Evolutionary conservation across 2,329 filamentous ascomycete species (phyloP), one percentile per base, ranked within the genome.

Genomic region (Acarospora socialis): DNA sequence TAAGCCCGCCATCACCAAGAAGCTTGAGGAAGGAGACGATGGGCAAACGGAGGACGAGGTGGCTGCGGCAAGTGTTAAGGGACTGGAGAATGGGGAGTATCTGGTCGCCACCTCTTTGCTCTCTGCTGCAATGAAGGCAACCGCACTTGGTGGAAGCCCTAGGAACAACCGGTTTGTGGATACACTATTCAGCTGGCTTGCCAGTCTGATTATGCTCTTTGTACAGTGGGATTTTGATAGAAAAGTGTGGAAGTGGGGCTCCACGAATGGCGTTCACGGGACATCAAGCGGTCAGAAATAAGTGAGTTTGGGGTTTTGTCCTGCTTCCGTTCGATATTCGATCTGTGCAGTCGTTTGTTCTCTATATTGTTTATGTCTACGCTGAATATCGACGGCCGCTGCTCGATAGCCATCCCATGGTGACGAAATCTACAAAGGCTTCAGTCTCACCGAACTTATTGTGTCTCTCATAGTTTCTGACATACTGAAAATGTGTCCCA

Each of bases 21-120:
- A 77, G 32, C 58, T 95, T 27, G 90, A 95, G 56, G 74, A 81
- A 43, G 68, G 70, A n/a, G 90, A 98, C 51, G 77, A 77, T 9
- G 66, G 73, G 28, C 80, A 92, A 54, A 77, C 69, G 1, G 80
- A 83, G 4, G 77, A 90, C 4, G 68, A 78, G 37, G 83, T 92
- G 9, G 90, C 90, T 1, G 55, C 58, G 3, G 63, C 62, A 6
- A 65, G 81, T 1, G 73, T 98, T 31, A 59, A 59, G 25, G 81
- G 79, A 0, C 58, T 98, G 26, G 84, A 95, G 54, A 72, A 60
- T 21, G 90, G 87, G 0, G 65, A 90, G 15, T 87, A 81, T 53
- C 66, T 82, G 46, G 70, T 93, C 26, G 31, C 35, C 8, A 36
- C 33, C 4, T 37, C 23, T 14, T 16, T 31, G n/a, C 22, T 40